Evolutionary conservation across 352 stramenopile genomes (phyloP), one percentile per base, ranked within the genome.

Genomic region (Globisporangium middletonii): DNA sequence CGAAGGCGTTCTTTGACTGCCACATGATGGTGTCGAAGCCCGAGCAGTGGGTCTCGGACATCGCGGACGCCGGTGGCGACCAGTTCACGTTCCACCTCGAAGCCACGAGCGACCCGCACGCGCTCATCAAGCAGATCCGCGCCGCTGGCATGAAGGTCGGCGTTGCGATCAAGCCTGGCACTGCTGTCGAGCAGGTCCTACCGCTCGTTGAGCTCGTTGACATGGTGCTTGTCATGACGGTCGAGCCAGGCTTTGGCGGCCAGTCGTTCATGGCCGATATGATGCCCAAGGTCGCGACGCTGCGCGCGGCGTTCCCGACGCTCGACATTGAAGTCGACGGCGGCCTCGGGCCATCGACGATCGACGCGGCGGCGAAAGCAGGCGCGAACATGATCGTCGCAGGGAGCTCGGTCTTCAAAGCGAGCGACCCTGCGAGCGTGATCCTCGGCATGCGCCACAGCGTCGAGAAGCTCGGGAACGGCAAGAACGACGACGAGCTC

Each of bases 321-420:
- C 70, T 98, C 48, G 90, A 99, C 74, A 99, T 99, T 69, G 88
- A 99, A 75, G 95, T 99, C 4, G 96, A 99, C 69, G 97, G 97
- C 53, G 97, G 97, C 16, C 71, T 99, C 7, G 88, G 83, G 7
- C 92, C 92, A 3, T 84, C 83, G 30, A 99, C 96, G 9, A 97
- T 99, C 65, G 94, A 98, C 50, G 79, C 72, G 4, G 97, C 94
- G 8, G 92, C 94, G 33, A 86, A 90, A 60, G 95, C 96, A 15
- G 96, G 97, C 19, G 97, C 96, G 9, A 99, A 99, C 69, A 94
- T 98, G 70, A 98, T 99, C 65, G 96, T 99, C 13, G 95, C 95
- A 9, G 97, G 94, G 26, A 97, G 87, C 53, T 97, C 92, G 8
- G 88, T 98, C 41, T 98, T 98, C 67, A 88, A 87, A 43, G 81